Percentiles rank a stretch among this genome's conserved stretches.
Evolutionary conservation across 2,329 filamentous ascomycete species (phyloP).

Genomic region (Neofusicoccum laricinum): DNA sequence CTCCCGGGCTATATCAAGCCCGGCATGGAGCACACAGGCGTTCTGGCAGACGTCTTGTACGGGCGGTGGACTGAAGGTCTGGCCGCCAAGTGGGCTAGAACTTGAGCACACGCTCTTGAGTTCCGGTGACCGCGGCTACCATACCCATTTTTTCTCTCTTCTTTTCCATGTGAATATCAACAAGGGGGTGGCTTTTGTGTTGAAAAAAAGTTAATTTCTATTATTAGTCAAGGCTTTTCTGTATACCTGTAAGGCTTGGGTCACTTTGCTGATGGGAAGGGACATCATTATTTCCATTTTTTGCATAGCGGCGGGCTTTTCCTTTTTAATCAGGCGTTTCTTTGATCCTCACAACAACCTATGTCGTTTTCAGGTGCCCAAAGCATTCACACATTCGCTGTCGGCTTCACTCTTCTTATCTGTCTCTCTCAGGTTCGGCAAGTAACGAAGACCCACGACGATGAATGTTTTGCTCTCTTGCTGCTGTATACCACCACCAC

Average conservation of each 20-base stretch:
- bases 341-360: background rate
- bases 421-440: background rate
- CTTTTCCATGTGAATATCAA: slow-evolving; percentile 4
- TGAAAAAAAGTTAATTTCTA: background rate
- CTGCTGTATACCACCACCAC: background rate
- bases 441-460: background rate
- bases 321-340: background rate
- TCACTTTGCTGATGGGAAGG: too few species aligned
- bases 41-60: slow-evolving; percentile 88
- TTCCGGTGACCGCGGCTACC: too few species aligned
- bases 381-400: background rate
- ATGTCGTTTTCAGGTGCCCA: background rate
- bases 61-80: slow-evolving; percentile 85
- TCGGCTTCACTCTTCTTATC: background rate
- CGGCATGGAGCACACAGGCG: slow-evolving; percentile 89
- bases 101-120: background rate
- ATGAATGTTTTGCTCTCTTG: background rate
- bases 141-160: background rate
- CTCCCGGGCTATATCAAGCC: slow-evolving; percentile 58
- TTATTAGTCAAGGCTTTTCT: background rate
- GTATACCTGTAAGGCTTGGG: background rate
- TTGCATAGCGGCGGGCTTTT: slow-evolving; percentile 6
- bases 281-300: background rate
- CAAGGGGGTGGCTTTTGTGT: background rate
- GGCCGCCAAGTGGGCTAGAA: slow-evolving; percentile 47